Evolutionary conservation across 805 yeast genomes (phyloP).

Genomic region (Pichia occidentalis): DNA sequence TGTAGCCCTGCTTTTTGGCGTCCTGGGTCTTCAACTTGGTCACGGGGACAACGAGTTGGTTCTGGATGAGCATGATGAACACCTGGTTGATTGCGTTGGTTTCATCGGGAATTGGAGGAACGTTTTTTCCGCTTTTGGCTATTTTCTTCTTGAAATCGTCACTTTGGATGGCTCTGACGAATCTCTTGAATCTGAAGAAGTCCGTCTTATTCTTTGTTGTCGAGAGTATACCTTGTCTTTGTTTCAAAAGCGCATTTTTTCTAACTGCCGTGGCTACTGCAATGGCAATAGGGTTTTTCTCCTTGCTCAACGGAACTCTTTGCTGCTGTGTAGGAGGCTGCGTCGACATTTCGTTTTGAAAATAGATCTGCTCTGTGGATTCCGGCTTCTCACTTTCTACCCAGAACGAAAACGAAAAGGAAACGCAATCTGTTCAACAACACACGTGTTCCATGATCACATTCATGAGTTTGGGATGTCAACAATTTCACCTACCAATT

Average conservation of each 20-base stretch:
- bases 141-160: conserved; percentile 51
- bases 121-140: conserved; percentile 32
- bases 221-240: conserved; percentile 61
- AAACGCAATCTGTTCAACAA: no score
- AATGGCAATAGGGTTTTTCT: conserved; percentile 48
- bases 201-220: conserved; percentile 64
- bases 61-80: conserved; percentile 62
- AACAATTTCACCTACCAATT: no score
- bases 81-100: conserved; percentile 54
- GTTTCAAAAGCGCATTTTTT: conserved; percentile 60
- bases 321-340: conserved; percentile 14
- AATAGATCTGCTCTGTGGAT: no score
- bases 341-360: no score
- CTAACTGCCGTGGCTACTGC: conserved; percentile 70
- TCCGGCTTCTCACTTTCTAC: no score
- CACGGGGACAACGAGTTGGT: conserved; percentile 70
- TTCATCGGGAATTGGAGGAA: conserved; percentile 29
- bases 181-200: conserved; percentile 83
- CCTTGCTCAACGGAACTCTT: conserved; percentile 20
- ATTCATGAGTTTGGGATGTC: no score
- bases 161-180: conserved; percentile 67
- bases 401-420: background rate
- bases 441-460: no score
- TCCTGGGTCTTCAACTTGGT: conserved; percentile 64
- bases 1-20: conserved; percentile 53